These are phyloP conservation scores for Trichosanthes cucumerina DNA, from an alignment of 306 rosid genomes.

Conservation along the genomic window DNA sequence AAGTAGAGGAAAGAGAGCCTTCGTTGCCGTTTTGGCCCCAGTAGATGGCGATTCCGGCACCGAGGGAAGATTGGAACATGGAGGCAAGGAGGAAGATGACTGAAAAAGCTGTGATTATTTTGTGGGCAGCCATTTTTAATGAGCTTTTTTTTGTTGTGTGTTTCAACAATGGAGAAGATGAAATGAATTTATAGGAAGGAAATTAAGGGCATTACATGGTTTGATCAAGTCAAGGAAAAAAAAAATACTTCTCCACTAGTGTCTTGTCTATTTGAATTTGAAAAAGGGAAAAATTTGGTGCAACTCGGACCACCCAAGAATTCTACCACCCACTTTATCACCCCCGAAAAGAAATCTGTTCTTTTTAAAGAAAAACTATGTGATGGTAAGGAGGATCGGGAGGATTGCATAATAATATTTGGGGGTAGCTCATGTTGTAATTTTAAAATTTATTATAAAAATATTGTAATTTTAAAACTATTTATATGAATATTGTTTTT, in stretches of 20 bases:
- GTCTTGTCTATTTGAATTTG: too few species aligned
- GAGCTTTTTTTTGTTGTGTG: neutral
- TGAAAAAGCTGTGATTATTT: constrained; percentile 12
- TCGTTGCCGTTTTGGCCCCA: constrained; percentile 47
- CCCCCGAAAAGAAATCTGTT: too few species aligned
- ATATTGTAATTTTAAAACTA: too few species aligned
- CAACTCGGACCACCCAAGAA: too few species aligned
- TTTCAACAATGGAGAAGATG: neutral
- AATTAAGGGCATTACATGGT: neutral
- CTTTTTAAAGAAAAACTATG: too few species aligned
- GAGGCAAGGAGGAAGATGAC: constrained; percentile 25
- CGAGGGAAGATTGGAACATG: neutral
- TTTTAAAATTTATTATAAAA: too few species aligned
- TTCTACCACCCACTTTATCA: too few species aligned
- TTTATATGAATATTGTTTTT: too few species aligned
- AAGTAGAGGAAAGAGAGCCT: constrained; percentile 38
- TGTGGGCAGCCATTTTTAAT: constrained; percentile 27
- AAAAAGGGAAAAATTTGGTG: too few species aligned
- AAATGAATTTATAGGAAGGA: neutral
- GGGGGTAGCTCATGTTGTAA: too few species aligned
- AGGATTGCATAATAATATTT: too few species aligned
- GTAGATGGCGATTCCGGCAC: constrained; percentile 31
- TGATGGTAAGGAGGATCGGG: too few species aligned
- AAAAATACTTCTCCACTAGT: neutral
- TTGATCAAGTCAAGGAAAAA: neutral